Evolutionary conservation across 139 green algal species (phyloP), one percentile per base, ranked within the genome.

Genomic region (Coelastrella sp.): DNA sequence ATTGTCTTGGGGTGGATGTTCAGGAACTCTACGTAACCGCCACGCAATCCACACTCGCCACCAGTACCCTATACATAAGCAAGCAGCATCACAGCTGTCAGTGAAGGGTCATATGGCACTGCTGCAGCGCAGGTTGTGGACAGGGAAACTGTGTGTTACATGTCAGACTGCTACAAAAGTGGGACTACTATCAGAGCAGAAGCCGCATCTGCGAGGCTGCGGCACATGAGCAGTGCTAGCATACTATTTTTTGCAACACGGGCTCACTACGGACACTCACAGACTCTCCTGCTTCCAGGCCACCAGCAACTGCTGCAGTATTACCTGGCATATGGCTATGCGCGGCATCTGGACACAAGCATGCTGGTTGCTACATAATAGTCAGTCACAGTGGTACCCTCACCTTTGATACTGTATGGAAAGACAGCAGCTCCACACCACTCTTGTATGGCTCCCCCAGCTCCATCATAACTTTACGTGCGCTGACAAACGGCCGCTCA

Each of bases 21-120:
- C 85, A 73, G 95, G 93, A 98, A 91, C 93, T 98, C 97, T 23
- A 98, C 93, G 93, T 98, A 99, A 11, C 97, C 96, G 65, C 96
- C 96, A 56, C 96, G 93, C 83, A 95, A 93, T 7, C 96, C 96
- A 90, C 96, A 98, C 93, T 98, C 96, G 17, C 96, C 96, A 20
- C 84, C 89, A 22, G 92, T 94, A 58, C 96, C 96, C 87, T 86
- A 17, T 23, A 76, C 14, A 22, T 47, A 47, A 1, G 32, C 32
- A 47, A 47, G 32, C 32, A 47, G 32, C 32, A 47, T 47, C 32
- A 47, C 32, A 47, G 32, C 32, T 71, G 64, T 14, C 64, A 71
- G 16, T 71, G 64, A 71, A 14, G 64, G 11, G 0, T 14, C 68
- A 76, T 14, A 6, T 4, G 68, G n/a, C 17, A n/a, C n/a, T n/a